Evolutionary conservation across 305 asterid species (phyloP), one percentile per base, ranked within the genome.

Genomic region (Withania somnifera): DNA sequence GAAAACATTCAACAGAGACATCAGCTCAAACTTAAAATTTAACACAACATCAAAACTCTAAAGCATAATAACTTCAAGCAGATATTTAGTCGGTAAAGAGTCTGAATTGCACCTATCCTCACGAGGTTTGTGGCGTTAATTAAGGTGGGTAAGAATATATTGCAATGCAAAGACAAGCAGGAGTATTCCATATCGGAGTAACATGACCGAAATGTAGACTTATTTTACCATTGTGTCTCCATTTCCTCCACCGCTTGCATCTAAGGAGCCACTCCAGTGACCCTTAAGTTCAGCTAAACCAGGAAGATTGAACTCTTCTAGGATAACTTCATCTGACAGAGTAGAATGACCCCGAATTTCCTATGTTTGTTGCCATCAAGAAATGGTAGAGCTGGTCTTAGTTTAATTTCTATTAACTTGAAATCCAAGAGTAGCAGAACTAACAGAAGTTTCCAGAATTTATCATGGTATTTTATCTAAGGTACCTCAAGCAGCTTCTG

Each of bases 221-320:
- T 85, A 85, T 84, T 79, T 57, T 88, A 97, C 99, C 95, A 87
- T 91, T 34, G 99, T 97, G 84, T 97, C 99, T 79, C 99, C 99
- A 83, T 94, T 97, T 92, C 99, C 99, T 56, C 99, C 99, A 84
- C 99, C 99, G 83, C 99, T 97, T 81, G 99, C 98, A 84, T 97
- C 98, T 83, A 97, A 85, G 77, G 94, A 90, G 82, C 99, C 99
- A 87, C 87, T 90, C 99, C 99, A 97, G 56, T 88, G 92, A 82
- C 99, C 99, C 89, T 86, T 97, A 57, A 97, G 98, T 90, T 97
- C 99, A 38, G 94, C 98, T 85, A 97, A 91, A 87, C 98, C 99
- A 77, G 99, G 99, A 91, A 97, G 98, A 84, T 89, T 90, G 83
- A 88, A 83, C 85, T 97, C 97, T 71, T 94, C 99, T 84, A 90